Evolutionary conservation across 1,284 basidiomycete species (phyloP).

Genomic region (Malassezia obtusa): DNA sequence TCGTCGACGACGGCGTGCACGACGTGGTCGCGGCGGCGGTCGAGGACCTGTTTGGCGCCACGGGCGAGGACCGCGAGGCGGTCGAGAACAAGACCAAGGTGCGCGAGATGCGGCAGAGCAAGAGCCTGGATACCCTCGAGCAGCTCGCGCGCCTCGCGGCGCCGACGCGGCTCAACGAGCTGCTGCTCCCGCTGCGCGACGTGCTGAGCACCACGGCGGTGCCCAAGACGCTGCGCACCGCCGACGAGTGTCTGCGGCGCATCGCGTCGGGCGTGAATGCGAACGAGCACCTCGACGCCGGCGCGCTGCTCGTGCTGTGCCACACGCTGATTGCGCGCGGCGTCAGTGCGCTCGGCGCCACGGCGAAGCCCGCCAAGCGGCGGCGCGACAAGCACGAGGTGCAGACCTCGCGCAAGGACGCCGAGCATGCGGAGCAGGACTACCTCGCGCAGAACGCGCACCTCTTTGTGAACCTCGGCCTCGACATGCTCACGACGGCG

Average conservation of each 20-base stretch:
- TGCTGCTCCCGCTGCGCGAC: constrained; percentile 70
- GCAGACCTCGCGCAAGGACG: constrained; percentile 33
- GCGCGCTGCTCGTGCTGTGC: constrained; percentile 70
- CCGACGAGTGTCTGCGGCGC: constrained; percentile 78
- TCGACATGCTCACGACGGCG: constrained; percentile 82
- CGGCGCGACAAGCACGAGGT: constrained; percentile 19
- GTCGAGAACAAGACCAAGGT: constrained; percentile 84
- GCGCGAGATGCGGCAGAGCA: constrained; percentile 41
- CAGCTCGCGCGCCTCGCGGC: constrained; percentile 34
- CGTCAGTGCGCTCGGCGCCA: constrained; percentile 57
- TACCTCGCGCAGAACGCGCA: constrained; percentile 53
- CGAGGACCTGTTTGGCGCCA: constrained; percentile 90
- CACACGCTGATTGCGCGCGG: constrained; percentile 85
- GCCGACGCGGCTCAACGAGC: constrained; percentile 57
- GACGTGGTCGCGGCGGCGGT: constrained; percentile 70
- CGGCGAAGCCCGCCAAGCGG: not conserved
- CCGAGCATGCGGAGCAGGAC: constrained; percentile 40
- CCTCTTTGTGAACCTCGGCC: constrained; percentile 83
- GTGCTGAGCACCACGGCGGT: constrained; percentile 79
- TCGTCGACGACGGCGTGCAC: constrained; percentile 61
- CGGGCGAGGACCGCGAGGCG: constrained; percentile 74
- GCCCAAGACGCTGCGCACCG: constrained; percentile 68
- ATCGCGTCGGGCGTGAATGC: constrained; percentile 74
- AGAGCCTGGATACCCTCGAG: constrained; percentile 46
- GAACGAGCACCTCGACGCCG: constrained; percentile 63